Conservation (phyloP, 2,329 filamentous ascomycete genomes). For the Ascochyta pisi region DNA sequence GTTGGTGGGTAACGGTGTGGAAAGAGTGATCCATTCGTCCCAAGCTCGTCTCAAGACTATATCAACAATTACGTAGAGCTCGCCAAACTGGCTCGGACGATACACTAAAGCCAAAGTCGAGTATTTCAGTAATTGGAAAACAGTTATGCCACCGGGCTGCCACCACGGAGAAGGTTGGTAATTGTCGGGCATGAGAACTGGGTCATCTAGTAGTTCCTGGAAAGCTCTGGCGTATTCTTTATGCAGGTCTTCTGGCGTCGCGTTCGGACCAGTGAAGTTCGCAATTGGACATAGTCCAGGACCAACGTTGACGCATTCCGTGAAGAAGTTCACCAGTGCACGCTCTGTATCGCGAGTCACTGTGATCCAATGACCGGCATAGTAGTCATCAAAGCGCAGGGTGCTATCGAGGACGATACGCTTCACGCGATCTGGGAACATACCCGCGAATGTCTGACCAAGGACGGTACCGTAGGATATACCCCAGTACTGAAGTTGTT, state of each 20-base stretch:
- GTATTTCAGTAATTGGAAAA: conserved; percentile 17
- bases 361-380: conserved; percentile 19
- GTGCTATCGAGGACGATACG: conserved; percentile 49
- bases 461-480: conserved; percentile 56
- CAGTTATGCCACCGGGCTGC: conserved; percentile 15
- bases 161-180: conserved; percentile 12
- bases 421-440: conserved; percentile 43
- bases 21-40: background rate
- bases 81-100: conserved; percentile 1
- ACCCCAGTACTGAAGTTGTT: conserved; percentile 40
- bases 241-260: conserved; percentile 19
- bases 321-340: conserved; percentile 18
- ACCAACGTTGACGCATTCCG: conserved; percentile 20
- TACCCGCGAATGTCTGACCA: conserved; percentile 55
- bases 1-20: background rate
- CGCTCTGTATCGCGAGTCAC: conserved; percentile 20
- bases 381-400: conserved; percentile 21
- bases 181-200: conserved; percentile 19
- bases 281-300: conserved; percentile 17
- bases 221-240: conserved; percentile 12
- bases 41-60: conserved; percentile 15
- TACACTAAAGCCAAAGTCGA: conserved; percentile 9
- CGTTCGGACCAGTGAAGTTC: conserved; percentile 19
- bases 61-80: background rate
- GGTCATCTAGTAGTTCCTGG: conserved; percentile 20